These are phyloP conservation scores for Apiospora saccharicola DNA, from an alignment of 2,329 filamentous ascomycete genomes.

Conservation along the genomic window DNA sequence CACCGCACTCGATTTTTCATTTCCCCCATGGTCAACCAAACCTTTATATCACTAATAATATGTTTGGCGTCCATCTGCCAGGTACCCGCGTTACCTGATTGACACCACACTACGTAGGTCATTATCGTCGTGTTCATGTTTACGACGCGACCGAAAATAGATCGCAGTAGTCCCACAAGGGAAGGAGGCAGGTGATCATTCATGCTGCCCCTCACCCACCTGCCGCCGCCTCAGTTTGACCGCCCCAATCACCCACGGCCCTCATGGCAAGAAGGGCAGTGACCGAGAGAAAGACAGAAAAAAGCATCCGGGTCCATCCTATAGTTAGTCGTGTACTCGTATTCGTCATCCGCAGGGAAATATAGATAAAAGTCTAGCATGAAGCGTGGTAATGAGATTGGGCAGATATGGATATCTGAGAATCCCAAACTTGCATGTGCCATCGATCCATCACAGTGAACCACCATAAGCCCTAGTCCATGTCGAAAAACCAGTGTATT, in stretches of 20 bases:
- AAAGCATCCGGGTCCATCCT: background rate
- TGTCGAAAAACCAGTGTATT: conserved; percentile 7
- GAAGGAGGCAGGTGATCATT: conserved; percentile 17
- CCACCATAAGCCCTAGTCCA: background rate
- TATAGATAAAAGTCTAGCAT: background rate
- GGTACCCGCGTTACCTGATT: background rate
- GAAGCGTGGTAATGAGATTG: background rate
- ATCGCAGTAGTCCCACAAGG: conserved; percentile 16
- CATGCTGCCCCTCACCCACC: background rate
- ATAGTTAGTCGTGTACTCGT: background rate
- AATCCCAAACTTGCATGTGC: background rate
- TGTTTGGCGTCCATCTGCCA: background rate
- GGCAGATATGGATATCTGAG: background rate
- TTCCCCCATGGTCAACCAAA: background rate
- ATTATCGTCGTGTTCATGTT: background rate
- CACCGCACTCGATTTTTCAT: background rate
- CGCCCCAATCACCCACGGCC: background rate
- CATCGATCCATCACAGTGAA: background rate
- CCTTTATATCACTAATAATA: background rate
- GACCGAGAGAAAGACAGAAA: too few relatives aligned
- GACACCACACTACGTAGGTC: background rate
- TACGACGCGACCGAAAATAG: conserved; percentile 1
- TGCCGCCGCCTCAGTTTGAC: background rate
- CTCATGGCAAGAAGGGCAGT: background rate
- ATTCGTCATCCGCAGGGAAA: conserved; percentile 1